Base-by-base conservation (phyloP, 768 basidiomycete genomes). In the Kwoniella mangroviensis region DNA sequence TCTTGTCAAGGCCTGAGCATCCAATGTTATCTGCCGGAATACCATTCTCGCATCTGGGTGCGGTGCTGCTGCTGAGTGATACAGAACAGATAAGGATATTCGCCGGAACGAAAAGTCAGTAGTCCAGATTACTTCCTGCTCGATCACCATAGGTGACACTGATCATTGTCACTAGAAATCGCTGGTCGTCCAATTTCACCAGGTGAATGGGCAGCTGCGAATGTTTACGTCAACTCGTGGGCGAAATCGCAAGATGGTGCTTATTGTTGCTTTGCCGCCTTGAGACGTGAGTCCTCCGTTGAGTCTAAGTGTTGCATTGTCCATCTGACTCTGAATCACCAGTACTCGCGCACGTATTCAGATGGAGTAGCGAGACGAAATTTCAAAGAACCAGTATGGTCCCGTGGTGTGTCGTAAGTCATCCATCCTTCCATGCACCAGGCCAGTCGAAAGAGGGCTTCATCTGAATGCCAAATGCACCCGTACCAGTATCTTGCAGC, bases 221-320 rank as follows among this genome's bases (percentile, higher is more conserved):
- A 70, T n/a, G 22, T 69, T 0, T 73, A 73, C 26, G 65, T 73
- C 43, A 65, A 70, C n/a, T 57, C 59, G 7, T 73, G 72, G 72
- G 63, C 72, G 9, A 63, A 55, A 42, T 62, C 58, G 17, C 68
- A 73, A 56, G 72, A 73, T 42, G 72, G 66, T 0, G 60, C 68
- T 17, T 69, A 61, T 53, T 49, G 53, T 22, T 69, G 59, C 49
- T 19, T 42, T 56, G 68, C 67, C 2, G 68, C 72, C 15, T 26
- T 60, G 17, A 41, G 69, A 49, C 58, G 71, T 72, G 34, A 53
- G 69, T 65, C 19, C 17, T 34, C 62, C 12, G 15, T 26, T 11
- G 19, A 45, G 34, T 62, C 13, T 34, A 19, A 12, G 10, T 15
- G 22, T 55, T 61, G 22, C n/a, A n/a, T 54, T 53, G 19, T 54